Evolutionary conservation across 2,329 filamentous ascomycete genomes (phyloP).

Genomic region (Arthrobotrys entomopaga): DNA sequence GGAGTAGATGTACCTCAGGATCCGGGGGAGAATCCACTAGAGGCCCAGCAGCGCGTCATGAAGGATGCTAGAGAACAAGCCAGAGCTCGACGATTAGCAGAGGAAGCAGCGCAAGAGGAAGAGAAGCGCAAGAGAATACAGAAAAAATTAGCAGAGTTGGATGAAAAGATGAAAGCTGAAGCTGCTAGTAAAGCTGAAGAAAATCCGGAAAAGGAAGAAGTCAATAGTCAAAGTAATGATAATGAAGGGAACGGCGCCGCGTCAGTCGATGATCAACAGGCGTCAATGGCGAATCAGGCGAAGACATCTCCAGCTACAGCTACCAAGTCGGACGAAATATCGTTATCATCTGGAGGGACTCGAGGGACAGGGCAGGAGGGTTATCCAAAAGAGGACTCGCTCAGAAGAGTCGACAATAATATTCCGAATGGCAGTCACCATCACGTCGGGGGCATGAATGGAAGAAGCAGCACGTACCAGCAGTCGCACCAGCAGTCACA

Average conservation of each 20-base stretch:
- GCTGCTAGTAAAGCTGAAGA: conserved; percentile 43
- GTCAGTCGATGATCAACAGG: background rate
- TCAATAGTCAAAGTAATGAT: background rate
- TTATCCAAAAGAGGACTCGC: background rate
- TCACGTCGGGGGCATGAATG: background rate
- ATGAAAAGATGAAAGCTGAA: conserved; percentile 60
- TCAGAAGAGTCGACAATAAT: background rate
- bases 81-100: conserved; percentile 73
- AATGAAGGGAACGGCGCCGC: background rate
- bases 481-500: background rate
- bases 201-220: conserved; percentile 17
- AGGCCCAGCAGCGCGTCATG: conserved; percentile 76
- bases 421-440: background rate
- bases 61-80: conserved; percentile 75
- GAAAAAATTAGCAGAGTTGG: conserved; percentile 64
- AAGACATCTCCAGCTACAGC: background rate
- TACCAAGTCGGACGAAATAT: too few species aligned
- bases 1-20: conserved; percentile 57
- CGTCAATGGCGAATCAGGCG: background rate
- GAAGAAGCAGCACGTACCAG: background rate
- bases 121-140: conserved; percentile 75
- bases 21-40: conserved; percentile 67
- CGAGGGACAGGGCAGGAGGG: too few species aligned
- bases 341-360: too few species aligned
- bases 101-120: conserved; percentile 78